phyloP scores from a whole-genome alignment of 2,329 filamentous ascomycete species.

The Cordyceps tenuipes region DNA sequence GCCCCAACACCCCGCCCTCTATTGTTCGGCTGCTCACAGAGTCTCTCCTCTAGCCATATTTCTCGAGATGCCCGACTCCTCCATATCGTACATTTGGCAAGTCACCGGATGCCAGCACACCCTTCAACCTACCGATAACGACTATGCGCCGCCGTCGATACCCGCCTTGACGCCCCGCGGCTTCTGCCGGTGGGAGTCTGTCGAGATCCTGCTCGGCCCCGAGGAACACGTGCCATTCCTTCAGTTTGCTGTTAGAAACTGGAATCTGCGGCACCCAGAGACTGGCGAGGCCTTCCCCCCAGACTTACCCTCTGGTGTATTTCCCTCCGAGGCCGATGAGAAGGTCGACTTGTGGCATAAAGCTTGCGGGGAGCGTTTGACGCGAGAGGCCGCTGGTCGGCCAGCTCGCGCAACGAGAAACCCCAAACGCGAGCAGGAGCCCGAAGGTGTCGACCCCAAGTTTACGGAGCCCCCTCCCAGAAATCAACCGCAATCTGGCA shows the following conservation, averaged over 20 bases:
- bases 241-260: conserved; percentile 70
- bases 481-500: conserved; percentile 19
- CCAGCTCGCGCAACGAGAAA: conserved; percentile 18
- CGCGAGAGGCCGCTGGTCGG: conserved; percentile 46
- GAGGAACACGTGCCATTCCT: conserved; percentile 81
- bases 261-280: conserved; percentile 65
- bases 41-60: conserved; percentile 53
- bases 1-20: not conserved
- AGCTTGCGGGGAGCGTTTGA: conserved; percentile 61
- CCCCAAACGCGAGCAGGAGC: conserved; percentile 17
- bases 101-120: conserved; percentile 85
- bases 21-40: not conserved
- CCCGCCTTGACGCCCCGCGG: conserved; percentile 77
- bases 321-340: conserved; percentile 64
- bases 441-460: conserved; percentile 28
- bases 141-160: conserved; percentile 67
- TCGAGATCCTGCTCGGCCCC: conserved; percentile 80
- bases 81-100: conserved; percentile 87
- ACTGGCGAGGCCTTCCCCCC: conserved; percentile 61
- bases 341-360: conserved; percentile 86
- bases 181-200: conserved; percentile 89
- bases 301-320: conserved; percentile 51
- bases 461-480: conserved; percentile 29
- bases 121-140: conserved; percentile 59
- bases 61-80: conserved; percentile 60